Percentiles rank a stretch among this genome's conserved stretches.
phyloP scores from a whole-genome alignment of 441 rosid genomes.

The Pelargonium myrrhifolium region DNA sequence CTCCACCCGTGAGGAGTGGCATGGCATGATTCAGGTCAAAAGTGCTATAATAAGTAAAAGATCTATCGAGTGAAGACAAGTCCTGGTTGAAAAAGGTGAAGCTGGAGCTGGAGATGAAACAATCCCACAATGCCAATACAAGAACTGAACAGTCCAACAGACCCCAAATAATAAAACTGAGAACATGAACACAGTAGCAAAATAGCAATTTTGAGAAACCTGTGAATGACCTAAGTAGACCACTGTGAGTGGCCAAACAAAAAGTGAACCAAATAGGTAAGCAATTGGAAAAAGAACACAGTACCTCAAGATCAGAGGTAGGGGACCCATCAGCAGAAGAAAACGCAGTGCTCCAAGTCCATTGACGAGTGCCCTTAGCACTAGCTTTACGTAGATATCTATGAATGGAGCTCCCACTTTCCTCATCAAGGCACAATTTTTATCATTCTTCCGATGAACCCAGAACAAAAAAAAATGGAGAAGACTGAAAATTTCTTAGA shows the following conservation, averaged over 20 bases:
- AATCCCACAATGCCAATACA: background rate
- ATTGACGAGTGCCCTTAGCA: slow-evolving; percentile 9
- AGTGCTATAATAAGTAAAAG: background rate
- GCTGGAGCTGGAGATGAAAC: background rate
- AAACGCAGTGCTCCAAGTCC: slow-evolving; percentile 8
- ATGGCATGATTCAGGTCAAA: background rate
- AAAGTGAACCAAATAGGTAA: background rate
- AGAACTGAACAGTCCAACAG: no score
- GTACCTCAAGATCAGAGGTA: slow-evolving; percentile 9
- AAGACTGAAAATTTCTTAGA: background rate
- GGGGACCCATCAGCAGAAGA: slow-evolving; percentile 13
- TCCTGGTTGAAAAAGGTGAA: background rate
- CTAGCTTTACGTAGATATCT: slow-evolving; percentile 6
- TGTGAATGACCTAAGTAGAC: background rate
- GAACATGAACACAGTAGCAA: background rate
- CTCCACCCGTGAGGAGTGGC: slow-evolving; percentile 7
- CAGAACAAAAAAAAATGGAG: background rate
- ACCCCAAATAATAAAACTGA: background rate
- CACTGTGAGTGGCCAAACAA: background rate
- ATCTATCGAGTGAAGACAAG: background rate
- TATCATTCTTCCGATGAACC: background rate
- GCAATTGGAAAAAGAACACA: background rate
- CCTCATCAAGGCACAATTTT: slow-evolving; percentile 5
- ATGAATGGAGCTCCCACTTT: slow-evolving; percentile 9
- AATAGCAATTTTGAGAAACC: slow-evolving; percentile 2